Base-by-base conservation (phyloP, 176 grass and related monocot species). In the Poa pratensis region DNA sequence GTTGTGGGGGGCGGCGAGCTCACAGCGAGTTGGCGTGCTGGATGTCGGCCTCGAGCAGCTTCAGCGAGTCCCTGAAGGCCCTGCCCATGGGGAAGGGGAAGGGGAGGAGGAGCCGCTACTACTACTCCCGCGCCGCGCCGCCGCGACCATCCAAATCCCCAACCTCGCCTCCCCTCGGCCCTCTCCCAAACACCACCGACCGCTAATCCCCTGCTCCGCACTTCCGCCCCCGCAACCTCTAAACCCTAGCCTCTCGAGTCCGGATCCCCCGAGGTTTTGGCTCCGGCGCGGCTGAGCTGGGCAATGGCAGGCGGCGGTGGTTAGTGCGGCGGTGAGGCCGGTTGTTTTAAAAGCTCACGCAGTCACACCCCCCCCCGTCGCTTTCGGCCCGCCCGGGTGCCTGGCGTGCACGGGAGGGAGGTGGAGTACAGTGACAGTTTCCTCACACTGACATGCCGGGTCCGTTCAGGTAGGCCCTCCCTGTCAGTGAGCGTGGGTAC, bases 31-130 rank as follows among this genome's bases (percentile, higher is more conserved):
- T 97, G 78, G 95, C 95, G 84, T 94, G 92, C 83, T 94, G 92
- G 90, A 97, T 91, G 82, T 94, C 92, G 79, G 95, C 90, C 86
- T 97, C 90, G 77, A 97, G 92, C 84, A 94, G 86, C 90, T 97
- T 94, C 55, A 94, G 84, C 75, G 95, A 97, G 63, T 97, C 95
- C 88, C 91, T 88, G 89, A 97, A 97, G 72, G 92, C 84, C 83
- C 82, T 94, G 9, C 92, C 85, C 90, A 94, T 94, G 49, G 68
- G 58, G 9, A 46, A 46, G 11, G 10, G 11, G 43, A 11, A 49
- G 17, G 46, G 70, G 52, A 78, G 75, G 64, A 66, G 26, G 32
- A 46, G 67, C 9, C n/a, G 69, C 69, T 42, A n/a, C 12, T 24
- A 16, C 69, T 72, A 61, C 77, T 61, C 87, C 60, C 5, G 24